Percentiles rank a stretch among this genome's conserved stretches.
Evolutionary conservation across 1,284 basidiomycete species (phyloP).

Genomic region (Caloboletus inedulis): DNA sequence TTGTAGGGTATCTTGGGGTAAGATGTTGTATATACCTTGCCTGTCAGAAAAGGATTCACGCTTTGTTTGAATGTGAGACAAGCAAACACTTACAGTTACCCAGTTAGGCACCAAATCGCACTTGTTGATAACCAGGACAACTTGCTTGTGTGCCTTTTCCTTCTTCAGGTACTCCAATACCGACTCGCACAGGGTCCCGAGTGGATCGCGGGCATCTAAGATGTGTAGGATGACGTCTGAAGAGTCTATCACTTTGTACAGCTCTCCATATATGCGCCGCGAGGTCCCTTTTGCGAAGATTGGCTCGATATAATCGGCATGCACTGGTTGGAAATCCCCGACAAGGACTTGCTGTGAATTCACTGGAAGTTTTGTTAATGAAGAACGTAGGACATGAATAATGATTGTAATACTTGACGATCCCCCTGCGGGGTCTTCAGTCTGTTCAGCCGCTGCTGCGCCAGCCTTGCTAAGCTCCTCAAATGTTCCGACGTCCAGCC

Average conservation of each 20-base stretch:
- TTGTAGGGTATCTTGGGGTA: slow-evolving; percentile 90
- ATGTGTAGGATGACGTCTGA: slow-evolving; percentile 97
- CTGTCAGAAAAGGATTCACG: slow-evolving; percentile 40
- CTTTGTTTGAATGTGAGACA: neutral
- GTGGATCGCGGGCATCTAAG: slow-evolving; percentile 92
- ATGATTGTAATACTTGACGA: slow-evolving; percentile 11
- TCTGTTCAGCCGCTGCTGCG: slow-evolving; percentile 38
- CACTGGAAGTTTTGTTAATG: slow-evolving; percentile 10
- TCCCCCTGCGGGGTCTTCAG: slow-evolving; percentile 10
- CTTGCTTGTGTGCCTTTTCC: slow-evolving; percentile 97
- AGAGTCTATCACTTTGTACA: slow-evolving; percentile 99
- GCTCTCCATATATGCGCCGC: slow-evolving; percentile 92
- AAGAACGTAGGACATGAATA: slow-evolving; percentile 22
- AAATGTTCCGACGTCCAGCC: slow-evolving; percentile 80
- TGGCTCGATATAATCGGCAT: slow-evolving; percentile 78
- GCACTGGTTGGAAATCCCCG: slow-evolving; percentile 48
- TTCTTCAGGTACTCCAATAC: slow-evolving; percentile 93
- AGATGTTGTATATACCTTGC: slow-evolving; percentile 97
- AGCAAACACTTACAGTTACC: slow-evolving; percentile 79
- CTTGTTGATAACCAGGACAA: slow-evolving; percentile 97
- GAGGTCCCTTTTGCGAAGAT: slow-evolving; percentile 94
- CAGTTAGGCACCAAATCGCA: slow-evolving; percentile 98
- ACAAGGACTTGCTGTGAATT: slow-evolving; percentile 15
- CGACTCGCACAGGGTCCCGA: slow-evolving; percentile 96
- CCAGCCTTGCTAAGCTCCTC: slow-evolving; percentile 79